Evolutionary conservation across 1,284 basidiomycete genomes (phyloP).

Genomic region (Cutaneotrichosporon cyanovorans): DNA sequence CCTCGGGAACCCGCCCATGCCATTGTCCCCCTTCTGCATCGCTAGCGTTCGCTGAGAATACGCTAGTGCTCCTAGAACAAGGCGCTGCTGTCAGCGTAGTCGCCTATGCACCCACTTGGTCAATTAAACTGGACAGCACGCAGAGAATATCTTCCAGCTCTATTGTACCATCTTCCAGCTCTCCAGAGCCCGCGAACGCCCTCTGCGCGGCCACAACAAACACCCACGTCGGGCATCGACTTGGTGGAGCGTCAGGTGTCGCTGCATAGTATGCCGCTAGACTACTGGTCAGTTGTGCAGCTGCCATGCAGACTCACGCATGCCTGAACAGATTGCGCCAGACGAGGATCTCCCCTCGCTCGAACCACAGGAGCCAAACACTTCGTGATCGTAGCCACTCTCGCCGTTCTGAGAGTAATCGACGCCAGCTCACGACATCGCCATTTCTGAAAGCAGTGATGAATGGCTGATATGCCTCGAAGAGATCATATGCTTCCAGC

Average conservation of each 20-base stretch:
- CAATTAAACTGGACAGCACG: constrained; percentile 39
- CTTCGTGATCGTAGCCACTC: constrained; percentile 43
- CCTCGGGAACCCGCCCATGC: constrained; percentile 38
- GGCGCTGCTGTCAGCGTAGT: constrained; percentile 18
- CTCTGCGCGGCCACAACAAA: constrained; percentile 25
- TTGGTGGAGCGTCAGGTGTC: constrained; percentile 19
- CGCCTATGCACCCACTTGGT: constrained; percentile 33
- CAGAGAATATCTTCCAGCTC: constrained; percentile 40
- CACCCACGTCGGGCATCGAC: constrained; percentile 36
- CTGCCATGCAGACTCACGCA: constrained; percentile 31
- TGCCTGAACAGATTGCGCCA: constrained; percentile 45
- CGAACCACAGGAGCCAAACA: constrained; percentile 44
- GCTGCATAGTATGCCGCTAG: constrained; percentile 26
- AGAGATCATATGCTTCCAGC: constrained; percentile 38
- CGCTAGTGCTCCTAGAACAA: constrained; percentile 35
- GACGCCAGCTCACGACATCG: constrained; percentile 38
- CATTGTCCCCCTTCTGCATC: constrained; percentile 30
- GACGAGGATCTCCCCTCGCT: constrained; percentile 47
- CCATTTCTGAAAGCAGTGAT: constrained; percentile 40
- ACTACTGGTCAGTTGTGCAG: constrained; percentile 15
- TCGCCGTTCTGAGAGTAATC: constrained; percentile 29
- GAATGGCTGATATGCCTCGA: constrained; percentile 34
- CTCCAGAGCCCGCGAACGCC: constrained; percentile 32
- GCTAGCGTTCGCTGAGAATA: constrained; percentile 37
- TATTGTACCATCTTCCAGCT: constrained; percentile 36